Conservation (phyloP, 805 yeast species). For the Metschnikowia gelsemii region DNA sequence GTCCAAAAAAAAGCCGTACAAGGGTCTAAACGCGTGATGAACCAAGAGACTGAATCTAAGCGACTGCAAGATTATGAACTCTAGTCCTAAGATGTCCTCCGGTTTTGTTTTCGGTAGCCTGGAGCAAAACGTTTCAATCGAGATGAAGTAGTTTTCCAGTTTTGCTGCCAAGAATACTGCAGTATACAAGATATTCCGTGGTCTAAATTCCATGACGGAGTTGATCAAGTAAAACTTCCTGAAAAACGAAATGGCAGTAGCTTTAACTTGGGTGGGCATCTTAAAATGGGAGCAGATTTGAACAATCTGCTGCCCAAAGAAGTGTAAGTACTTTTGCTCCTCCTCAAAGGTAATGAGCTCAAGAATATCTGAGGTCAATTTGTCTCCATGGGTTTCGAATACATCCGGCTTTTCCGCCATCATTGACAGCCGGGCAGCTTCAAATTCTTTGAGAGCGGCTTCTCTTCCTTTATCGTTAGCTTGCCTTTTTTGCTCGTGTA, state of each 20-base stretch:
- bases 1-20: conserved; percentile 95
- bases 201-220: conserved; percentile 85
- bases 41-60: conserved; percentile 76
- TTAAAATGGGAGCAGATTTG: conserved; percentile 70
- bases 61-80: conserved; percentile 71
- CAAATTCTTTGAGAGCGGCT: conserved; percentile 34
- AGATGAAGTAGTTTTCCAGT: conserved; percentile 85
- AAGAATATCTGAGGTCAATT: conserved; percentile 34
- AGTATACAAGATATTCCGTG: conserved; percentile 67
- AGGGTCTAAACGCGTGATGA: conserved; percentile 84
- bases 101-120: conserved; percentile 68
- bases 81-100: conserved; percentile 68
- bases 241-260: conserved; percentile 84
- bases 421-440: conserved; percentile 21
- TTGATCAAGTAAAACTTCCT: conserved; percentile 75
- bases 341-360: conserved; percentile 62
- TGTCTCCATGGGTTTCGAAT: conserved; percentile 28
- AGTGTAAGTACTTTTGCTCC: conserved; percentile 64
- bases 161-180: conserved; percentile 90
- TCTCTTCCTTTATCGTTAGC: conserved; percentile 57
- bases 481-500: conserved; percentile 47
- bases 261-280: conserved; percentile 83
- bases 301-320: conserved; percentile 69
- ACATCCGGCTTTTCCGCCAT: conserved; percentile 28
- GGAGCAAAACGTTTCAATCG: conserved; percentile 75